Evolutionary conservation across 2,329 filamentous ascomycete genomes (phyloP).

Genomic region (Immersiporthe knoxdaviesiana): DNA sequence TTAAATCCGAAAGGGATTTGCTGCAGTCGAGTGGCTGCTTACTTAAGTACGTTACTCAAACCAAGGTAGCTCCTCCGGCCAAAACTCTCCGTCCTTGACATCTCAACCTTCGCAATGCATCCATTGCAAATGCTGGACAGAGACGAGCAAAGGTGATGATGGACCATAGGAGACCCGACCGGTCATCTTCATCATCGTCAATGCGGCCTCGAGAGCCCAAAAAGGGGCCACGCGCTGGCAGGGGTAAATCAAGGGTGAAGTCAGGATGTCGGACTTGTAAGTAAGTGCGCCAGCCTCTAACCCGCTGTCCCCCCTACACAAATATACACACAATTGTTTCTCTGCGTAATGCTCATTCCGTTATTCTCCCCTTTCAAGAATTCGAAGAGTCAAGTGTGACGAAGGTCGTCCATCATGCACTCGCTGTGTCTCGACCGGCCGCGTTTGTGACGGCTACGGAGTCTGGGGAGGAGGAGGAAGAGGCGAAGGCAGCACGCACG

Average conservation of each 20-base stretch:
- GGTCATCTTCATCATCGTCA: not conserved
- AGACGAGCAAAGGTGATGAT: not conserved
- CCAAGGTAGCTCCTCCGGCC: not conserved
- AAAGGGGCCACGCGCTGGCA: not conserved
- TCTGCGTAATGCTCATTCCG: not conserved
- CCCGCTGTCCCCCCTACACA: not conserved
- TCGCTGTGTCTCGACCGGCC: constrained; percentile 33
- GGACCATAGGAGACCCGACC: not conserved
- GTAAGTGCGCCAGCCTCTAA: constrained; percentile 8
- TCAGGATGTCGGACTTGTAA: constrained; percentile 14
- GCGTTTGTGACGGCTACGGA: constrained; percentile 34
- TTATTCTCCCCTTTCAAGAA: constrained; percentile 24
- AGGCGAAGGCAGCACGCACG: constrained; percentile 20
- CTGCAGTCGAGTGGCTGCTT: not conserved
- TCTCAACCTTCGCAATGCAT: not conserved
- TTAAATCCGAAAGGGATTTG: not conserved
- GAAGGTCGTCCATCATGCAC: constrained; percentile 32
- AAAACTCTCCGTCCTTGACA: not conserved
- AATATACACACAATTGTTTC: not conserved
- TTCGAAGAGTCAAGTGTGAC: constrained; percentile 36
- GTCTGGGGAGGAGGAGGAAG: constrained; percentile 33
- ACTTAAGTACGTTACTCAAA: not conserved
- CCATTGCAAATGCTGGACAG: not conserved
- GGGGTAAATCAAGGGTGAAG: not conserved
- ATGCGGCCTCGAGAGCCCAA: not conserved